Percentiles rank a stretch among this genome's conserved stretches.
Conservation (phyloP, 164 flowering plant genomes). For the Annona squamosa region DNA sequence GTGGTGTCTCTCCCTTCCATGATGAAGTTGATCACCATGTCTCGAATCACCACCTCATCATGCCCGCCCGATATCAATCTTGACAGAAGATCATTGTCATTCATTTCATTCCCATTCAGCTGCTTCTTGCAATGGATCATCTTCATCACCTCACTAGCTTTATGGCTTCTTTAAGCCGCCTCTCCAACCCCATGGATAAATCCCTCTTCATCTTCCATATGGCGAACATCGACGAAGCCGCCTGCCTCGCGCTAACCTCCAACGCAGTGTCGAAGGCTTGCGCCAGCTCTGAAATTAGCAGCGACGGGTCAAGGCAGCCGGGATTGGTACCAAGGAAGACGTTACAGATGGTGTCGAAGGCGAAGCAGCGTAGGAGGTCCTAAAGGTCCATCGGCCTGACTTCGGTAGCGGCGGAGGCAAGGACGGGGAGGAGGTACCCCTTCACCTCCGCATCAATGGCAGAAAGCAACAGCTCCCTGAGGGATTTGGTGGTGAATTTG, state of each 20-base stretch:
- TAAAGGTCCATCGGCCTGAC: conserved; percentile 26
- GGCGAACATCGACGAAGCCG: conserved; percentile 28
- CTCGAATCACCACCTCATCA: conserved; percentile 43
- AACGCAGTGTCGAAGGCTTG: conserved; percentile 60
- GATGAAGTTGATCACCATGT: conserved; percentile 67
- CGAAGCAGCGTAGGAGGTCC: conserved; percentile 45
- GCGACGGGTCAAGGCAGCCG: conserved; percentile 32
- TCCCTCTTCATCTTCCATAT: conserved; percentile 57
- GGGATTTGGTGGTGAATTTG: conserved; percentile 42
- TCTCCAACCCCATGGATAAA: conserved; percentile 49
- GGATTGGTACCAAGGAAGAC: conserved; percentile 54
- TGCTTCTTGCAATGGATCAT: conserved; percentile 32
- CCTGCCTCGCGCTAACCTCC: conserved; percentile 45
- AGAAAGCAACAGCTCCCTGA: conserved; percentile 35
- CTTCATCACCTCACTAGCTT: conserved; percentile 29
- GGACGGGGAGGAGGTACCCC: conserved; percentile 37
- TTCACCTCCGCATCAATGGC: conserved; percentile 40
- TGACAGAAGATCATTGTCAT: conserved; percentile 37
- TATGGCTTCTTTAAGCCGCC: conserved; percentile 34
- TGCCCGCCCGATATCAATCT: conserved; percentile 37
- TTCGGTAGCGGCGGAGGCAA: conserved; percentile 25
- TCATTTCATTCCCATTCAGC: too few species aligned
- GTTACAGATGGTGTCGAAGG: conserved; percentile 54
- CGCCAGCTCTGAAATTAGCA: conserved; percentile 26
- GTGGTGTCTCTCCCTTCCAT: conserved; percentile 85